A percentile compares a stretch with the other conserved stretches of the same genome.
Evolutionary conservation across 2,329 filamentous ascomycete genomes (phyloP).

Genomic region (Alternaria postmessia): DNA sequence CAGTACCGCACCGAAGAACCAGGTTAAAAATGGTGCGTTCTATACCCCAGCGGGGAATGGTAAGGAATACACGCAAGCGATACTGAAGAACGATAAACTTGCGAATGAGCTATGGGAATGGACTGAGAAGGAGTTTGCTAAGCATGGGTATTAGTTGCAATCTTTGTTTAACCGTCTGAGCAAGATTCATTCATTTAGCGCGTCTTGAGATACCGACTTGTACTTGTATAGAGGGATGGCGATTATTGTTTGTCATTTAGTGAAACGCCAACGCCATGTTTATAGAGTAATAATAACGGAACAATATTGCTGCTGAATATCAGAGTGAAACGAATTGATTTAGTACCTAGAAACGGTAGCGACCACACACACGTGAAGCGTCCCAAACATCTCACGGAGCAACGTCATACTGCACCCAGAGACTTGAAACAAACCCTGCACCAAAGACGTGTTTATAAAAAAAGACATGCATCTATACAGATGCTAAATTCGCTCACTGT

Average conservation of each 20-base stretch:
- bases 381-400: background rate
- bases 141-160: background rate
- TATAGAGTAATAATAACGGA: background rate
- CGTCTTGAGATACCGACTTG: background rate
- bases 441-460: background rate
- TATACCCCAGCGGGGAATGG: slow-evolving; percentile 51
- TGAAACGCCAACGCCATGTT: background rate
- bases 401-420: background rate
- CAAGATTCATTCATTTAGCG: background rate
- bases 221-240: background rate
- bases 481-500: background rate
- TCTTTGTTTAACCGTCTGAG: background rate
- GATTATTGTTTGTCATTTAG: too few species aligned
- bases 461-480: background rate
- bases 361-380: background rate
- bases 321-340: background rate
- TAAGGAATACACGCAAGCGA: slow-evolving; percentile 3
- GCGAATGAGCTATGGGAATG: slow-evolving; percentile 32
- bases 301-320: background rate
- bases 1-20: slow-evolving; percentile 52
- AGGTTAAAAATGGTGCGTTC: slow-evolving; percentile 47
- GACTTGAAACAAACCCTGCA: background rate
- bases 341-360: background rate
- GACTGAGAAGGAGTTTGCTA: slow-evolving; percentile 31
- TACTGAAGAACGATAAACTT: slow-evolving; percentile 18